Percentiles rank a stretch among this genome's conserved stretches.
These are phyloP conservation scores for Akanthomyces uredinophilus DNA, from an alignment of 2,329 filamentous ascomycete genomes.

Conservation along the genomic window DNA sequence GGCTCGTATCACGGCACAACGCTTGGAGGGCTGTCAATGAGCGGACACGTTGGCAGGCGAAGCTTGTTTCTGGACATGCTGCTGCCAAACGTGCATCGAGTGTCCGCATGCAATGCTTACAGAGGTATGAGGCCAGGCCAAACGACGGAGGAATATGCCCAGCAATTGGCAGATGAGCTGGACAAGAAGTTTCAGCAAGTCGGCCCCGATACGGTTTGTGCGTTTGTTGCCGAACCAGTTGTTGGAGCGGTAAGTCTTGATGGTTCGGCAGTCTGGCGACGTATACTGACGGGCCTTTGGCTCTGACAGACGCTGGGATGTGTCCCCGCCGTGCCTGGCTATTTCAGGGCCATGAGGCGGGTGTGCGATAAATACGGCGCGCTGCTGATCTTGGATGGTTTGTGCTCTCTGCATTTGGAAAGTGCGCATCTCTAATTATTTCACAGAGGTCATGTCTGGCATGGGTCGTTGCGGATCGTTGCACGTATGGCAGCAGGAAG, in stretches of 20 bases:
- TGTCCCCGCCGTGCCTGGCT: conserved; percentile 60
- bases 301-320: conserved; percentile 49
- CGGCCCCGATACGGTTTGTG: conserved; percentile 61
- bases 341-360: conserved; percentile 61
- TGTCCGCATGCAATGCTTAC: conserved; percentile 63
- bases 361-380: conserved; percentile 68
- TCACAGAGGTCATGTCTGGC: conserved; percentile 64
- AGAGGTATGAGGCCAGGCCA: conserved; percentile 48
- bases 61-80: conserved; percentile 58
- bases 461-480: conserved; percentile 54
- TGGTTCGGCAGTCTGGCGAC: background rate
- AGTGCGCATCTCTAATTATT: background rate
- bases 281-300: background rate
- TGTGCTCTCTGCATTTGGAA: background rate
- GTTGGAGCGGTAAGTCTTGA: conserved; percentile 48
- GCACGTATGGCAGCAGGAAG: conserved; percentile 58
- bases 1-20: conserved; percentile 71
- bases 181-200: conserved; percentile 60
- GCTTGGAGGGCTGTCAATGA: conserved; percentile 57
- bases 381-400: conserved; percentile 62
- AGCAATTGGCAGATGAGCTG: conserved; percentile 56
- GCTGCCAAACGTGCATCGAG: conserved; percentile 47
- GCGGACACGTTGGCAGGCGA: conserved; percentile 56
- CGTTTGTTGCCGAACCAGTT: conserved; percentile 67
- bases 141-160: conserved; percentile 53